These are phyloP conservation scores for Aurantiochytrium sp. DNA, from an alignment of 108 stramenopile species.

Conservation along the genomic window DNA sequence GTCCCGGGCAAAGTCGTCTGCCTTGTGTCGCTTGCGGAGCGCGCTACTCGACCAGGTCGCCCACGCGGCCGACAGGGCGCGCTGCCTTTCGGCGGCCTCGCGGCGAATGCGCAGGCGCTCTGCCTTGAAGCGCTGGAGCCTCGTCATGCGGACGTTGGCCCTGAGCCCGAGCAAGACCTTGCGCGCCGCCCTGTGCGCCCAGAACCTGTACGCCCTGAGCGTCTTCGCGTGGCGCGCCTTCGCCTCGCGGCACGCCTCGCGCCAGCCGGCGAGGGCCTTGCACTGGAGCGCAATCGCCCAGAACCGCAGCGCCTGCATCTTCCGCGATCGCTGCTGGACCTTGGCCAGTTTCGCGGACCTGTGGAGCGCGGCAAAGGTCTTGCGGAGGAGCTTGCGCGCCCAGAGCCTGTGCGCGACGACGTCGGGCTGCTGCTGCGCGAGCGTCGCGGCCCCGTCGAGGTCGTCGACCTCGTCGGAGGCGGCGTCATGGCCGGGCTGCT, in stretches of 20 bases:
- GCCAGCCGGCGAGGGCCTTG: not conserved
- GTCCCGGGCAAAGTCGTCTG: not conserved
- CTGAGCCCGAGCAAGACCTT: not conserved
- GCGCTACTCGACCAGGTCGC: not conserved
- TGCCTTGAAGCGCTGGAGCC: not conserved
- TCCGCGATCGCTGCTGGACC: not conserved
- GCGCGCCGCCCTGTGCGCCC: not conserved
- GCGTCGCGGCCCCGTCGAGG: no score
- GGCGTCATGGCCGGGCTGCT: no score
- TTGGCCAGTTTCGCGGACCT: not conserved
- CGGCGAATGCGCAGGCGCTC: not conserved
- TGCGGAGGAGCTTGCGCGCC: no score
- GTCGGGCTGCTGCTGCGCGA: no score
- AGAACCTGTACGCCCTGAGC: not conserved
- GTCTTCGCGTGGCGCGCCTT: not conserved
- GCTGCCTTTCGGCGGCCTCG: not conserved
- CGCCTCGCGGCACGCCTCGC: not conserved
- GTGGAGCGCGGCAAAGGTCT: not conserved
- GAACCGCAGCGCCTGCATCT: not conserved
- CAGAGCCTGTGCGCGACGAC: no score
- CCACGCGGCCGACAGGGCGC: not conserved
- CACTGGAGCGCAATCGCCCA: not conserved
- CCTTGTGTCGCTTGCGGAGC: not conserved
- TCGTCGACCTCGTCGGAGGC: no score
- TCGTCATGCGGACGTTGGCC: not conserved